Evolutionary conservation across 73 alveolate species (phyloP).

Genomic region (Paramecium octaurelia): DNA sequence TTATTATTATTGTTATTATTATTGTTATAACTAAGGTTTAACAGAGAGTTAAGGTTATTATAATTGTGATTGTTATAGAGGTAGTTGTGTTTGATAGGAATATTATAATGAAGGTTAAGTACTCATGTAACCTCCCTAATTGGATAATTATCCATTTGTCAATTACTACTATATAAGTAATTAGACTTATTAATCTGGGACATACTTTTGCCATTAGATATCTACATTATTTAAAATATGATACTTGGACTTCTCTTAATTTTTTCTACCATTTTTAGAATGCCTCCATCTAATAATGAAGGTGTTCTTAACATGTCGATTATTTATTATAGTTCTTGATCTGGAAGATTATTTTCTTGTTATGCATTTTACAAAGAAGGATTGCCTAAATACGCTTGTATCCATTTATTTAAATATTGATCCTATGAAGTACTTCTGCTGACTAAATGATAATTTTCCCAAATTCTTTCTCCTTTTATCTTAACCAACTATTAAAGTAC

Average conservation of each 20-base stretch:
- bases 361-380: not conserved
- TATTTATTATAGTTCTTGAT: not conserved
- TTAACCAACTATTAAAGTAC: constrained; percentile 44
- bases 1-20: not conserved
- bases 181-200: not conserved
- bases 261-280: not conserved
- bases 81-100: not conserved
- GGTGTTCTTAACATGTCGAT: not conserved
- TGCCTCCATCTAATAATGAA: not conserved
- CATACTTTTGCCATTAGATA: not conserved
- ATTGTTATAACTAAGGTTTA: not conserved
- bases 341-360: not conserved
- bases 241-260: constrained; percentile 29
- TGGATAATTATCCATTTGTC: not conserved
- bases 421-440: not conserved
- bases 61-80: not conserved
- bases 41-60: not conserved
- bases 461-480: constrained; percentile 53
- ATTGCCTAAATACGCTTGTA: constrained; percentile 20
- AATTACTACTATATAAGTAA: not conserved
- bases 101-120: not conserved
- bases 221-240: not conserved
- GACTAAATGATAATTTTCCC: constrained; percentile 34
- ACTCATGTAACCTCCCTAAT: not conserved
- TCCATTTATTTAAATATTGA: constrained; percentile 10